Conservation (phyloP, 139 green algal genomes). For the Chlorella sp. region DNA sequence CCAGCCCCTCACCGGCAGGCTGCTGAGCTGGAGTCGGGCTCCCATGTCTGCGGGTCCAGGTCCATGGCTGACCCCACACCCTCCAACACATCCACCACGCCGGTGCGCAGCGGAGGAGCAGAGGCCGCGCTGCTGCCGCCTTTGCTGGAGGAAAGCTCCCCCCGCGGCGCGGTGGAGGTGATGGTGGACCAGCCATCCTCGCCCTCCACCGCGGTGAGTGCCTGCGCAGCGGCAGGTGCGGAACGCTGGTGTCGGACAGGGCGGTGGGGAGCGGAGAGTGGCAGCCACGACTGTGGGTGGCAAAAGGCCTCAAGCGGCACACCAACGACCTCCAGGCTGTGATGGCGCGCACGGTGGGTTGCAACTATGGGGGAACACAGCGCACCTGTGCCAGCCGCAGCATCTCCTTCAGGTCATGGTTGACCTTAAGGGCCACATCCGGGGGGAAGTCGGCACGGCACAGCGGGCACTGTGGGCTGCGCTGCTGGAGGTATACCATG, state of each 20-base stretch:
- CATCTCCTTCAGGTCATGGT: constrained; percentile 71
- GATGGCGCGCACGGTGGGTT: no score
- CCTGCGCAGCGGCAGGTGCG: no score
- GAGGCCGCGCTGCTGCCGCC: not conserved
- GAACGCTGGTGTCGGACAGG: no score
- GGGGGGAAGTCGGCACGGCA: constrained; percentile 64
- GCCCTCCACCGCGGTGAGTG: constrained; percentile 56
- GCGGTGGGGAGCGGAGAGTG: no score
- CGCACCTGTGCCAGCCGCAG: constrained; percentile 50
- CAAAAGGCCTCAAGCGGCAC: no score
- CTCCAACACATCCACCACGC: constrained; percentile 17
- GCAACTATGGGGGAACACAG: no score
- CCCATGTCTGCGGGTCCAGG: constrained; percentile 77
- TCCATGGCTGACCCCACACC: constrained; percentile 59
- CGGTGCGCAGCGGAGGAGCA: not conserved
- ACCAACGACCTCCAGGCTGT: no score
- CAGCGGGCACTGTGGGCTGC: constrained; percentile 69
- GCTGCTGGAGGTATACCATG: constrained; percentile 56
- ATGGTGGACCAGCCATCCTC: constrained; percentile 76
- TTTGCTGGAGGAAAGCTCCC: not conserved
- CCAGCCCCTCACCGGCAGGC: constrained; percentile 40
- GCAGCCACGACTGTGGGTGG: no score
- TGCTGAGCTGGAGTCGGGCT: constrained; percentile 72
- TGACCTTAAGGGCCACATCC: constrained; percentile 33
- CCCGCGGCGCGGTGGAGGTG: constrained; percentile 35